A percentile compares a stretch with the other conserved stretches of the same genome.
Evolutionary conservation across 2,329 filamentous ascomycete genomes (phyloP).

Genomic region (Lachnellula cervina): DNA sequence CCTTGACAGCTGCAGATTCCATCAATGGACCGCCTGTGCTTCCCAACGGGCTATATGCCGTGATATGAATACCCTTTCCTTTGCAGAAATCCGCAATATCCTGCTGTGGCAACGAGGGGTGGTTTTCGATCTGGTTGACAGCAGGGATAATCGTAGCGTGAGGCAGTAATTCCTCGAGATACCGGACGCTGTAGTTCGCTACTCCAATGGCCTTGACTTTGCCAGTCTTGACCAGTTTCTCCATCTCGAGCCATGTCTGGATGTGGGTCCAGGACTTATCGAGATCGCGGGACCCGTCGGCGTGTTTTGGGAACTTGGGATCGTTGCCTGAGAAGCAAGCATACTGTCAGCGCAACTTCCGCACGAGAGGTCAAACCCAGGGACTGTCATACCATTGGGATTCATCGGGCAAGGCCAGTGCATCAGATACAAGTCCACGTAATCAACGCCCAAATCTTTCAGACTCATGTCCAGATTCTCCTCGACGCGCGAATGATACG

Average conservation of each 20-base stretch:
- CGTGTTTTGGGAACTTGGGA: slow-evolving; percentile 62
- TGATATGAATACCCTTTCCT: slow-evolving; percentile 43
- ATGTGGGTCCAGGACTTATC: slow-evolving; percentile 60
- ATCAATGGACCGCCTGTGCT: slow-evolving; percentile 28
- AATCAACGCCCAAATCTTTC: slow-evolving; percentile 42
- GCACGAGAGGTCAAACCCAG: background rate
- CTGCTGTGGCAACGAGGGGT: slow-evolving; percentile 50
- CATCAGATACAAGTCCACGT: slow-evolving; percentile 48
- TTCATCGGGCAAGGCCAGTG: slow-evolving; percentile 59
- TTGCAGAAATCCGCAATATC: slow-evolving; percentile 45
- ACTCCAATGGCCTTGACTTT: slow-evolving; percentile 46
- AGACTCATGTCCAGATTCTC: slow-evolving; percentile 62
- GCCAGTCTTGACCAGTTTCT: slow-evolving; percentile 55
- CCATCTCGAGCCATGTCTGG: slow-evolving; percentile 72
- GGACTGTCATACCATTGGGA: slow-evolving; percentile 41
- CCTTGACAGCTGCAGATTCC: slow-evolving; percentile 52
- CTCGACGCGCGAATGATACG: slow-evolving; percentile 35
- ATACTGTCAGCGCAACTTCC: slow-evolving; percentile 27
- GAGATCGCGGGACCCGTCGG: no score
- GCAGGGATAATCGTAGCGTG: slow-evolving; percentile 43
- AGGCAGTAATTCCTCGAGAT: slow-evolving; percentile 31
- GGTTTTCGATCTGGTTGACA: slow-evolving; percentile 55
- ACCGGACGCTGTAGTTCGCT: slow-evolving; percentile 29
- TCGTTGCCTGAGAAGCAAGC: slow-evolving; percentile 44
- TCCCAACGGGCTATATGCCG: slow-evolving; percentile 41